Evolutionary conservation across 352 stramenopile genomes (phyloP), one percentile per base, ranked within the genome.

Genomic region (Phytophthora pini): DNA sequence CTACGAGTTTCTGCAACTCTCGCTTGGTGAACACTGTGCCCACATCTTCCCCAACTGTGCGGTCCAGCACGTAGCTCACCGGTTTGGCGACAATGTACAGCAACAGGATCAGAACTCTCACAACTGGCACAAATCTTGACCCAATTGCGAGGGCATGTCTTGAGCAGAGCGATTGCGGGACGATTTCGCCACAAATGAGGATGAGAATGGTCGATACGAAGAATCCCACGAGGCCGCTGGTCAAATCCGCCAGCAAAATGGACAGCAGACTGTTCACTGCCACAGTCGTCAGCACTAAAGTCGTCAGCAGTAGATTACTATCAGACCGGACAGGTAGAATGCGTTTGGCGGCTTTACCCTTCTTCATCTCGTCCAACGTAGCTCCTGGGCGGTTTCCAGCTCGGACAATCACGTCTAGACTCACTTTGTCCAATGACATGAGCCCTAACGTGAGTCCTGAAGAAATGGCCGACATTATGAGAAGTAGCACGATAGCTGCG

Each of bases 271-370:
- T 95, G 74, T 99, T 99, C 9, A 99, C 97, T 2, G 87, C 87
- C 2, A 99, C 95, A 66, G 99, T 99, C 49, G 97, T 97, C 10
- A 99, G 71, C 13, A 99, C 82, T 34, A 99, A 80, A 15, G 97
- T 99, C 70, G 97, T 99, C 32, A 99, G 88, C 41, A 99, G 80
- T 20, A 98, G 78, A 72, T 99, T 99, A 34, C 97, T 97, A 72
- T 98, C 87, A 34, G 88, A 70, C 13, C 97, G 90, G 29, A 99
- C 67, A 3, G 92, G 88, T 17, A 88, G 44, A 36, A 98, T 97
- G 44, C 86, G 89, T 44, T 47, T 75, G 0, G 91, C 89, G 10
- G 73, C 79, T 13, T 59, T 51, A 13, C 75, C 82, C 39, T 93
- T 93, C 36, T 36, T 49, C 17, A 64, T 43, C 52, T 93, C 84